phyloP scores from a whole-genome alignment of 2,329 filamentous ascomycete genomes.

The Paecilomyces sp. region DNA sequence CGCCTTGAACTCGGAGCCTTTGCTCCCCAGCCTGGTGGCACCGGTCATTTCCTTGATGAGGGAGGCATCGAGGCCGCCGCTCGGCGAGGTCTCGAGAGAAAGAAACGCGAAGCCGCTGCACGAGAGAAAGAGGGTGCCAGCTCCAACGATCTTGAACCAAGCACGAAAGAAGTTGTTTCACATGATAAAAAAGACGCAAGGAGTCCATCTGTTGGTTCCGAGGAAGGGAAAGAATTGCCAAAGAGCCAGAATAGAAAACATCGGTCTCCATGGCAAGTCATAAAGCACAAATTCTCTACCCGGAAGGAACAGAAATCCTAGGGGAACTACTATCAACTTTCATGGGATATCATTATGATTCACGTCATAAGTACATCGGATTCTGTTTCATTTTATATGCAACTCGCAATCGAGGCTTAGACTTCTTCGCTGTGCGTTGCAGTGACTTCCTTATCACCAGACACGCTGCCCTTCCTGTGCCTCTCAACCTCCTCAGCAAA shows the following conservation, averaged over 20 bases:
- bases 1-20: neutral
- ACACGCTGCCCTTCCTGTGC: conserved; percentile 3
- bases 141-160: too few species aligned
- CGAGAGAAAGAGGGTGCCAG: too few species aligned
- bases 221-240: neutral
- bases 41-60: neutral
- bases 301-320: neutral
- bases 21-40: neutral
- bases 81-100: neutral
- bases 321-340: neutral
- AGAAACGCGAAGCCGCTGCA: neutral
- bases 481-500: conserved; percentile 20
- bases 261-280: neutral
- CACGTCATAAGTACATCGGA: neutral
- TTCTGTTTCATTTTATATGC: neutral
- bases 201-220: neutral
- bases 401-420: neutral
- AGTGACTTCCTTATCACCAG: neutral
- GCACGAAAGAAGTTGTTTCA: too few species aligned
- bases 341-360: neutral
- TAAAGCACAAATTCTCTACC: neutral
- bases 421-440: neutral
- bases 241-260: neutral
- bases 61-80: neutral
- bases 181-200: neutral